Conservation (phyloP, 306 rosid species). For the Ceratonia siliqua region DNA sequence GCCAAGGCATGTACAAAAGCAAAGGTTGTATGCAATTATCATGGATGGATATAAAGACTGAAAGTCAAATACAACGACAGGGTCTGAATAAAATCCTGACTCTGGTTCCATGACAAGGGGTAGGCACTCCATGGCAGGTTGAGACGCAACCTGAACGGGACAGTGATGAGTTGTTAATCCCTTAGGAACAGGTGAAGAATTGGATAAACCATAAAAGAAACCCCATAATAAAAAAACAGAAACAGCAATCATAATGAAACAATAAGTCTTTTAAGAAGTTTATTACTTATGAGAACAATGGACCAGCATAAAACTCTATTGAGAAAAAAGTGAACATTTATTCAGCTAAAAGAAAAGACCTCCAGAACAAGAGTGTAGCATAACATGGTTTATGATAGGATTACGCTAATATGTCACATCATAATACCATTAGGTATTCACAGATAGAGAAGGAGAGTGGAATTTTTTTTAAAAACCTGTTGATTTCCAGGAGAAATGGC, state of each 20-base stretch:
- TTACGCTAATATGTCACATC: conserved; percentile 12
- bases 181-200: conserved; percentile 15
- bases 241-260: background rate
- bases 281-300: too few species aligned
- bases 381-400: conserved; percentile 24
- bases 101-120: conserved; percentile 99
- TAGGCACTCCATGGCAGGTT: conserved; percentile 97
- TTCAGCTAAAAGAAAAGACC: conserved; percentile 26
- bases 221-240: background rate
- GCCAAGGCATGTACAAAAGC: conserved; percentile 93
- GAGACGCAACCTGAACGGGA: conserved; percentile 84
- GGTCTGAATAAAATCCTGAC: conserved; percentile 95
- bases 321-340: conserved; percentile 11
- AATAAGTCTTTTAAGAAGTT: too few species aligned
- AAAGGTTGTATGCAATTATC: conserved; percentile 96
- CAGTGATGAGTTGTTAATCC: conserved; percentile 29
- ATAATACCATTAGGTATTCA: conserved; percentile 3
- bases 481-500: conserved; percentile 88
- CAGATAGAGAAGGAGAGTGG: conserved; percentile 9
- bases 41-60: conserved; percentile 97
- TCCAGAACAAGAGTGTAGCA: background rate
- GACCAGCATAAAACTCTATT: background rate
- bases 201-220: conserved; percentile 10
- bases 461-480: conserved; percentile 55
- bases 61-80: conserved; percentile 89